These are phyloP conservation scores for Sinapis alba DNA, from an alignment of 441 rosid genomes.

Conservation along the genomic window DNA sequence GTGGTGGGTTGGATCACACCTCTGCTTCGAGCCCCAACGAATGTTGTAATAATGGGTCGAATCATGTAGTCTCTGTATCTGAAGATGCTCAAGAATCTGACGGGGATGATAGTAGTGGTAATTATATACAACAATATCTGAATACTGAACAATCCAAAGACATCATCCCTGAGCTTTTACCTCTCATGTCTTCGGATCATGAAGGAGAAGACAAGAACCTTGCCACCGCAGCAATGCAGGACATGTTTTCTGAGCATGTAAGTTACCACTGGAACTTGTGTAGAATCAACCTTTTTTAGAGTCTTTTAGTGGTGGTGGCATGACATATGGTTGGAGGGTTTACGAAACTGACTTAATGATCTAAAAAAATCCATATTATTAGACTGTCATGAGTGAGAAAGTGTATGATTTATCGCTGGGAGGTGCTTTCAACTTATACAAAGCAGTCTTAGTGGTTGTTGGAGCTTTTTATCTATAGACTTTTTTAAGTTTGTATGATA, in stretches of 20 bases:
- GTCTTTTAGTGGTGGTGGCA: background rate
- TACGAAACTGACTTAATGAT: background rate
- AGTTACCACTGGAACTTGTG: constrained; percentile 24
- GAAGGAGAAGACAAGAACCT: constrained; percentile 45
- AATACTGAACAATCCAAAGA: constrained; percentile 37
- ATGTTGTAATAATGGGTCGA: constrained; percentile 7
- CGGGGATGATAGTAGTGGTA: constrained; percentile 41
- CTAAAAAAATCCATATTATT: background rate
- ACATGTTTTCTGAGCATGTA: constrained; percentile 50
- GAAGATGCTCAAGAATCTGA: constrained; percentile 42
- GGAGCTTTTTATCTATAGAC: no score
- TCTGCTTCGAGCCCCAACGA: constrained; percentile 26
- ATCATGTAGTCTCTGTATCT: constrained; percentile 25
- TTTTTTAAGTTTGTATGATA: no score
- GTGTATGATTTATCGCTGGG: no score
- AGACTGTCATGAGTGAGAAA: background rate
- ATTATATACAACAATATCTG: constrained; percentile 33
- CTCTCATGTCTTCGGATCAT: constrained; percentile 30
- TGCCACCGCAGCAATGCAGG: no score
- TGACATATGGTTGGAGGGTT: background rate
- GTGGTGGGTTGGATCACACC: constrained; percentile 24
- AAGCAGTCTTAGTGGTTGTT: no score
- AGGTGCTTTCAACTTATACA: no score
- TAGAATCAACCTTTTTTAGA: background rate
- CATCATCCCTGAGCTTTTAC: constrained; percentile 25